Evolutionary conservation across 768 basidiomycete species (phyloP).

Genomic region (Suillus alpinus): DNA sequence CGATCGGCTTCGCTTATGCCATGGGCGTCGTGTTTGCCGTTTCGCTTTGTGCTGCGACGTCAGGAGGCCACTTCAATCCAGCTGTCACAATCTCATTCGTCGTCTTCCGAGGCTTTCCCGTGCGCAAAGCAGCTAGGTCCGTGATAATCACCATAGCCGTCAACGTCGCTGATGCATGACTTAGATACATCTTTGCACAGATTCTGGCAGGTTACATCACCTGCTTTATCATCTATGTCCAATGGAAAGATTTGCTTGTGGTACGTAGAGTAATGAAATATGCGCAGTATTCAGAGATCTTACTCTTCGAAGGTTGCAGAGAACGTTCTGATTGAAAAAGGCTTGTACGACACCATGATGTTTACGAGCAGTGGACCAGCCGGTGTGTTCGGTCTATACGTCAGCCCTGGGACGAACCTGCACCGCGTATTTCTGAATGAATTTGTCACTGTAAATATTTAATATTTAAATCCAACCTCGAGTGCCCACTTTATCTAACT

Average conservation of each 20-base stretch:
- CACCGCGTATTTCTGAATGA: conserved; percentile 37
- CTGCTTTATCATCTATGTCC: conserved; percentile 55
- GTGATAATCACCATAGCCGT: conserved; percentile 10
- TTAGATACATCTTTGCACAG: conserved; percentile 65
- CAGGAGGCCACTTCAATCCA: conserved; percentile 68
- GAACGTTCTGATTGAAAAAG: conserved; percentile 24
- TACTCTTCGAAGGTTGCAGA: conserved; percentile 30
- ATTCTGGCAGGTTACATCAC: conserved; percentile 65
- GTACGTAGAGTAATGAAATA: conserved; percentile 26
- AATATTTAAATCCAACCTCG: not conserved
- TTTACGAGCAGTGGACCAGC: conserved; percentile 35
- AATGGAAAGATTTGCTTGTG: conserved; percentile 53
- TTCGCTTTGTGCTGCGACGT: conserved; percentile 47
- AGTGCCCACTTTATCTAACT: not conserved
- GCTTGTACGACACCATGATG: conserved; percentile 29
- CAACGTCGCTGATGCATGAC: conserved; percentile 10
- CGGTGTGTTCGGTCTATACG: conserved; percentile 39
- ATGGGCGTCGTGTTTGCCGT: conserved; percentile 61
- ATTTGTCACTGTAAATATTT: conserved; percentile 32
- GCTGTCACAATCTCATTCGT: conserved; percentile 52
- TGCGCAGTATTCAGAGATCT: conserved; percentile 24
- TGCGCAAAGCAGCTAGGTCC: conserved; percentile 49
- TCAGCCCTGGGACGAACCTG: conserved; percentile 28
- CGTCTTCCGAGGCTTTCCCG: conserved; percentile 55
- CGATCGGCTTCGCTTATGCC: conserved; percentile 57